Base-by-base conservation (phyloP, 192 early-diverging fungal species). In the Dimargaris verticillata region DNA sequence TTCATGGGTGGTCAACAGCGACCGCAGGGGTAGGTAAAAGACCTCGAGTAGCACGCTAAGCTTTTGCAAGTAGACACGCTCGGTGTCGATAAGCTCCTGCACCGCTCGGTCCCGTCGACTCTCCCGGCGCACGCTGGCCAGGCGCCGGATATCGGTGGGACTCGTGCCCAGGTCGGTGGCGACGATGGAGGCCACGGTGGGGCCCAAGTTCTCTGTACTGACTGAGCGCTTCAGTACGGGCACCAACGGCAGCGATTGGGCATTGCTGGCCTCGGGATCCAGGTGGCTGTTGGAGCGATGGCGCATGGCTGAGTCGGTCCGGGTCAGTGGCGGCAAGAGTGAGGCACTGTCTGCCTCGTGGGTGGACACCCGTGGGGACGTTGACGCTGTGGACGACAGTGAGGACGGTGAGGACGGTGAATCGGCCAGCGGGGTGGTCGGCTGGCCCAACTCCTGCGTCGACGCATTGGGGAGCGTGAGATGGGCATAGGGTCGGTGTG, bases 61-160 rank as follows among this genome's bases (percentile, higher is more conserved):
- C 2, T 58, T 58, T 18, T 58, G 13, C 29, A 58, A 28, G 55
- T 58, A 58, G 15, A 13, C n/a, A 18, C 41, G 55, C 55, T 58
- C 55, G 28, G 55, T 58, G 12, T 58, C 41, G 17, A 58, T 18
- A 29, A 58, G 28, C 41, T 58, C 55, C 15, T 33, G 28, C 28
- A 58, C 22, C 18, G 29, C 26, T 10, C 17, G 28, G 13, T 58
- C 55, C 26, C 55, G 55, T 17, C 22, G 22, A 22, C 15, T n/a
- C 25, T 28, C 55, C 15, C 55, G 55, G 17, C 38, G 26, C 17
- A 58, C 38, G 15, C 29, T 58, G n/a, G n/a, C n/a, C n/a, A n/a
- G n/a, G n/a, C n/a, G n/a, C n/a, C n/a, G n/a, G n/a, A n/a, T n/a
- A n/a, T n/a, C n/a, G n/a, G n/a, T n/a, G n/a, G n/a, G n/a, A n/a